Percentiles rank a stretch among this genome's conserved stretches.
phyloP scores from a whole-genome alignment of 2,329 filamentous ascomycete genomes.

The Penicillium thymicola region DNA sequence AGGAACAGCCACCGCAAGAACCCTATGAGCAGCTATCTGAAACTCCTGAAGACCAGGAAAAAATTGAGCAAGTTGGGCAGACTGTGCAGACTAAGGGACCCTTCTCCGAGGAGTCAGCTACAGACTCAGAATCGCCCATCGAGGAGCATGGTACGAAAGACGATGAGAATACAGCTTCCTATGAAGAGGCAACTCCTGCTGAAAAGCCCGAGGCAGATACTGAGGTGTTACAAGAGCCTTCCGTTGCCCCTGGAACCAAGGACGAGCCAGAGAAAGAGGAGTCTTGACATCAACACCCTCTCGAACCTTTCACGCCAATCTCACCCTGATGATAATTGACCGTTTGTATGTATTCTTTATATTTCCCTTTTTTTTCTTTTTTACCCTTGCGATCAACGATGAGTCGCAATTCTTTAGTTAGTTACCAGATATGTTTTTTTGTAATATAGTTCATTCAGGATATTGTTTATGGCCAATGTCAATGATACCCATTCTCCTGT shows the following conservation, averaged over 20 bases:
- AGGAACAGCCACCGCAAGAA: background rate
- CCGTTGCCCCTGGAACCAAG: conserved; percentile 1
- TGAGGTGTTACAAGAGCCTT: background rate
- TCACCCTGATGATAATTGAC: conserved; percentile 6
- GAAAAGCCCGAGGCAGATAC: conserved; percentile 10
- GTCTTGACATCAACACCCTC: background rate
- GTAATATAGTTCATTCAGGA: conserved; percentile 25
- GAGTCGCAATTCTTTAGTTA: background rate
- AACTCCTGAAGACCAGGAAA: background rate
- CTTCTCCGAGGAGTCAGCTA: background rate
- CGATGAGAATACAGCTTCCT: conserved; percentile 2
- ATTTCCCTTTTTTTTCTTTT: background rate
- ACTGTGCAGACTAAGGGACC: background rate
- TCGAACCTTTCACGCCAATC: conserved; percentile 2
- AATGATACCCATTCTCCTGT: conserved; percentile 25
- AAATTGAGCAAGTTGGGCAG: background rate
- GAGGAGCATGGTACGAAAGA: conserved; percentile 6
- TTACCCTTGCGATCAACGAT: background rate
- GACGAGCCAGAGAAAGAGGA: conserved; percentile 14
- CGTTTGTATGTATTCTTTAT: background rate
- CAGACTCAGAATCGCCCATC: conserved; percentile 7
- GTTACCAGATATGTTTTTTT: conserved; percentile 11
- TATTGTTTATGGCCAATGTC: conserved; percentile 24
- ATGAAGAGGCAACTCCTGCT: conserved; percentile 6
- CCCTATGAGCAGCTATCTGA: background rate